Percentiles rank a stretch among this genome's conserved stretches.
These are phyloP conservation scores for Lactarius vividus DNA, from an alignment of 768 basidiomycete species.

Conservation along the genomic window DNA sequence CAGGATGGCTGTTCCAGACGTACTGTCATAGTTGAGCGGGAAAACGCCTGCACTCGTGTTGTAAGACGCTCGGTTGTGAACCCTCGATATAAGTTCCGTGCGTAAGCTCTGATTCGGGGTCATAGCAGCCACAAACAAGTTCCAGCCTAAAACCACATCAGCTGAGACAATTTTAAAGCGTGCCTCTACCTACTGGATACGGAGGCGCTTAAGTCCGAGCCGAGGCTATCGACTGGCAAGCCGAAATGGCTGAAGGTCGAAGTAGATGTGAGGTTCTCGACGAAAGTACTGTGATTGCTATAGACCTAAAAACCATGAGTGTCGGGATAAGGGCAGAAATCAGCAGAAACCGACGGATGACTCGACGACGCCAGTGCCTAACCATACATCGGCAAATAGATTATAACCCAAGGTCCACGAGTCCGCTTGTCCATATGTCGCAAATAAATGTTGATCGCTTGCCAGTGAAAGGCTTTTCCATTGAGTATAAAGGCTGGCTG, in stretches of 20 bases:
- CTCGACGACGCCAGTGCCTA: constrained; percentile 51
- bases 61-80: not conserved
- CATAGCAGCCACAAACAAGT: too few species aligned
- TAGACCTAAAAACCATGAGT: constrained; percentile 17
- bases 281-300: constrained; percentile 5
- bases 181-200: too few species aligned
- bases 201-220: not conserved
- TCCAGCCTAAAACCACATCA: too few species aligned
- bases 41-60: too few species aligned
- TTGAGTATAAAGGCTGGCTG: constrained; percentile 5
- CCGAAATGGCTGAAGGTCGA: constrained; percentile 8
- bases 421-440: constrained; percentile 4
- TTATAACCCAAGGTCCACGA: constrained; percentile 66
- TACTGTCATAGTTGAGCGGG: too few species aligned
- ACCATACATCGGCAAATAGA: constrained; percentile 56
- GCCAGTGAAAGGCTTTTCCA: constrained; percentile 18
- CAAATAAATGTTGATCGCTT: constrained; percentile 9
- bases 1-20: too few species aligned
- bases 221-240: constrained; percentile 10
- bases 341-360: constrained; percentile 15
- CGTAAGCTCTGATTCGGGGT: not conserved
- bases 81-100: constrained; percentile 7
- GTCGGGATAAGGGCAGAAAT: not conserved
- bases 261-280: not conserved
- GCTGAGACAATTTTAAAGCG: too few species aligned